Evolutionary conservation across 75 land plant genomes (phyloP), one percentile per base, ranked within the genome.

Genomic region (Pinus taeda): DNA sequence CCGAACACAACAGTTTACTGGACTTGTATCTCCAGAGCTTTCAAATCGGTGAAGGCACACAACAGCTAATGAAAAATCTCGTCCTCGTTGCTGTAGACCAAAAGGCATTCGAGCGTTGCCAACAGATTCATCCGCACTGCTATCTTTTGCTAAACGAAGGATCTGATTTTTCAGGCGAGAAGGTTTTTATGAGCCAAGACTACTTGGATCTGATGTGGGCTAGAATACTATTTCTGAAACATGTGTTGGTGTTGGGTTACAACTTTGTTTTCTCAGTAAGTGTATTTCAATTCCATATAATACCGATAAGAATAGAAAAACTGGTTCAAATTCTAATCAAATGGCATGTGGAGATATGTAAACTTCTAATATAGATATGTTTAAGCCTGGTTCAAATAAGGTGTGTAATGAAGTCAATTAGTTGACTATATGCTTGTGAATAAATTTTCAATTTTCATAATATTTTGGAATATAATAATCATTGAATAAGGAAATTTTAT

Each of bases 201-300:
- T 95, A 90, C 75, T 79, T 95, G 77, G 81, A 78, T 57, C 93
- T 95, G 98, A 93, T 95, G 91, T 92, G 95, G 95, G 81, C 89
- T 76, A 82, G 95, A 57, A 90, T 91, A 45, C 70, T 42, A 20
- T 88, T 95, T 65, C 80, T 95, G 1, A 62, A 79, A 3, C 73
- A 81, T 5, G 87, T 91, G 15, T 88, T 95, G 57, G 76, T 77
- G 69, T 66, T 77, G 15, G 98, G 98, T 13, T 92, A 89, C 77
- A 84, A 49, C 72, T 92, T 89, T 76, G 66, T 92, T 57, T 92
- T 89, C 79, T 45, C 49, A 6, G 49, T 45, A 45, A 45, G 8
- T 6, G 49, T 45, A 45, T 45, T 45, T 45, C 8, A 45, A 45
- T 45, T 45, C 8, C 49, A 26, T 26, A 26, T 33, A 33, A 2